These are phyloP conservation scores for Penicillium sp. DNA, from an alignment of 2,329 filamentous ascomycete genomes.

Conservation along the genomic window DNA sequence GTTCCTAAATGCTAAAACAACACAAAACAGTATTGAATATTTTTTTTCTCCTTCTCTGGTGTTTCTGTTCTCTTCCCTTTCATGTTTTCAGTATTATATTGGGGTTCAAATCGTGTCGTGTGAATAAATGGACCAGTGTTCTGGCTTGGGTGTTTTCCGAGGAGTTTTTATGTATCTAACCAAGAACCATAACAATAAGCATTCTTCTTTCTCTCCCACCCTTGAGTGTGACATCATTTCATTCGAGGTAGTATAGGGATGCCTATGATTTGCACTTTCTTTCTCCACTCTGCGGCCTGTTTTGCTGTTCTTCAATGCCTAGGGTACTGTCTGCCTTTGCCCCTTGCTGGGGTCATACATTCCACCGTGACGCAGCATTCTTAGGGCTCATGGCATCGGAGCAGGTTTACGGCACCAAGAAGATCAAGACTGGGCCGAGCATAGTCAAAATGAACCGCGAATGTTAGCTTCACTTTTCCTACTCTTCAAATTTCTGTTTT, in stretches of 20 bases:
- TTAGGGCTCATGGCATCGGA: slow-evolving; percentile 3
- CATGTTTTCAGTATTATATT: slow-evolving; percentile 8
- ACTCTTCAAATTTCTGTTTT: neutral
- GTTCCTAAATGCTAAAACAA: neutral
- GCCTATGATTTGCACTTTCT: slow-evolving; percentile 6
- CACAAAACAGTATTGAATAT: neutral
- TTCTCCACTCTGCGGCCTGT: neutral
- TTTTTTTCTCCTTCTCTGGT: neutral
- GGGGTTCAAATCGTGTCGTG: slow-evolving; percentile 9
- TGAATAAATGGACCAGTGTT: slow-evolving; percentile 19
- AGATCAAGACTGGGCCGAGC: neutral
- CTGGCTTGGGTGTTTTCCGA: slow-evolving; percentile 17
- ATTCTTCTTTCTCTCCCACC: slow-evolving; percentile 7
- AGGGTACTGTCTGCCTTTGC: neutral
- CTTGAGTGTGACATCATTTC: slow-evolving; percentile 14
- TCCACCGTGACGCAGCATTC: slow-evolving; percentile 24
- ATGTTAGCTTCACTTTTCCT: neutral
- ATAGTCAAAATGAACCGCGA: neutral
- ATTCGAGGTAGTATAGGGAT: neutral
- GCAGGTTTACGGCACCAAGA: neutral
- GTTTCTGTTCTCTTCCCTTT: slow-evolving; percentile 1
- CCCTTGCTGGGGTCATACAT: slow-evolving; percentile 21
- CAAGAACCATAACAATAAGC: slow-evolving; percentile 19
- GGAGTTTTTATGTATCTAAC: slow-evolving; percentile 23
- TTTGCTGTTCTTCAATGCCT: neutral